A percentile compares a stretch with the other conserved stretches of the same genome.
Conservation (phyloP, 306 rosid genomes). For the Cicer bijugum region DNA sequence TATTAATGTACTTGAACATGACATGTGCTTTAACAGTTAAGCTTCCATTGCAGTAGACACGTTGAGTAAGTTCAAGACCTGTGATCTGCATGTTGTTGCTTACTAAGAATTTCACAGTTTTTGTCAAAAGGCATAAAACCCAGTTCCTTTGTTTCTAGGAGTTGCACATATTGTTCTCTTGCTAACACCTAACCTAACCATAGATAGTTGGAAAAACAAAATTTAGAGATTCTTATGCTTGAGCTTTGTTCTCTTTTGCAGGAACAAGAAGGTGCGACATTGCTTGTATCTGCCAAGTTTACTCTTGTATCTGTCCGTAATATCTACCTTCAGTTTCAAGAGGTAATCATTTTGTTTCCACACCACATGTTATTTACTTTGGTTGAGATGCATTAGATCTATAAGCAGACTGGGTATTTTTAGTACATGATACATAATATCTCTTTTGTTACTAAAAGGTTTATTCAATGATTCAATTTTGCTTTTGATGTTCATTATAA, state of each 20-base stretch:
- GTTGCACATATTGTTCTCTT: conserved; percentile 9
- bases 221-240: conserved; percentile 23
- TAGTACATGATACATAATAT: conserved; percentile 3
- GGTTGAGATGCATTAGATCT: conserved; percentile 31
- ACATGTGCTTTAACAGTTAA: conserved; percentile 15
- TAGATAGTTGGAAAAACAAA: conserved; percentile 30
- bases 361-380: conserved; percentile 30
- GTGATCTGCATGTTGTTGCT: conserved; percentile 12
- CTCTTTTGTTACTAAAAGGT: background rate
- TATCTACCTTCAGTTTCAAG: conserved; percentile 85
- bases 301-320: conserved; percentile 73
- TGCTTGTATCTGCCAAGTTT: conserved; percentile 87
- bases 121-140: background rate
- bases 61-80: conserved; percentile 1
- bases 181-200: conserved; percentile 10
- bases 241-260: conserved; percentile 40
- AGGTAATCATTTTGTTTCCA: conserved; percentile 57
- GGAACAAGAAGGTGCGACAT: conserved; percentile 95
- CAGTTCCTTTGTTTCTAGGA: conserved; percentile 30
- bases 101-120: background rate
- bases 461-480: conserved; percentile 1
- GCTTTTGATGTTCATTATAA: background rate
- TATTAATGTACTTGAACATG: background rate
- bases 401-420: background rate
- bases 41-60: background rate